A percentile compares a stretch with the other conserved stretches of the same genome.
These are phyloP conservation scores for Vicia faba DNA, from an alignment of 306 rosid genomes.

Conservation along the genomic window DNA sequence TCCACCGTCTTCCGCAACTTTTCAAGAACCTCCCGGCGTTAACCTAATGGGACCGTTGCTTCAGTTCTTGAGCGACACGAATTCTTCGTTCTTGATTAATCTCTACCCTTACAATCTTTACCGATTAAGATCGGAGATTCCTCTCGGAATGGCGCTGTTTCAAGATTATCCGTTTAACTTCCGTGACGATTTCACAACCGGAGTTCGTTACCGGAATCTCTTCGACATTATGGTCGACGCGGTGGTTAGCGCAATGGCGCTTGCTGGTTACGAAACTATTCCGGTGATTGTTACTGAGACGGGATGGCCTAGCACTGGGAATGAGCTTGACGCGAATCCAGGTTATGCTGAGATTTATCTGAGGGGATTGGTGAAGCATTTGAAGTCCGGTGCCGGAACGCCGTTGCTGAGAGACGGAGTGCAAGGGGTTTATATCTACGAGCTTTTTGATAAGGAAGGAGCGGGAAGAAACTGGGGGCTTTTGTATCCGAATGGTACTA, in stretches of 20 bases:
- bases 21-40: conserved; percentile 45
- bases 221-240: conserved; percentile 87
- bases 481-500: conserved; percentile 61
- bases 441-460: conserved; percentile 65
- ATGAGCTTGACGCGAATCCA: conserved; percentile 66
- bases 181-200: conserved; percentile 75
- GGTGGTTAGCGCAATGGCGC: conserved; percentile 61
- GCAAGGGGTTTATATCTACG: conserved; percentile 57
- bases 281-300: conserved; percentile 80
- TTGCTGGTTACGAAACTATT: conserved; percentile 59
- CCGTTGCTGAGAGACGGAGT: conserved; percentile 76
- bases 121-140: conserved; percentile 61
- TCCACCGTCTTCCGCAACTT: conserved; percentile 77
- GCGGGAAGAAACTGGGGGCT: conserved; percentile 68
- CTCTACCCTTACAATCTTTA: conserved; percentile 83
- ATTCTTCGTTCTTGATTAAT: conserved; percentile 80
- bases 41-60: conserved; percentile 59
- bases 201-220: conserved; percentile 77
- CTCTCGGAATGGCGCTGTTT: conserved; percentile 71
- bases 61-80: conserved; percentile 69
- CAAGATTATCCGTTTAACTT: conserved; percentile 69
- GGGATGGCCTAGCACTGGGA: conserved; percentile 72
- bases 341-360: conserved; percentile 75
- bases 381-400: conserved; percentile 66
- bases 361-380: conserved; percentile 60